Base-by-base conservation (phyloP, 1,139 yeast genomes). In the Blastobotrys aristatus region DNA sequence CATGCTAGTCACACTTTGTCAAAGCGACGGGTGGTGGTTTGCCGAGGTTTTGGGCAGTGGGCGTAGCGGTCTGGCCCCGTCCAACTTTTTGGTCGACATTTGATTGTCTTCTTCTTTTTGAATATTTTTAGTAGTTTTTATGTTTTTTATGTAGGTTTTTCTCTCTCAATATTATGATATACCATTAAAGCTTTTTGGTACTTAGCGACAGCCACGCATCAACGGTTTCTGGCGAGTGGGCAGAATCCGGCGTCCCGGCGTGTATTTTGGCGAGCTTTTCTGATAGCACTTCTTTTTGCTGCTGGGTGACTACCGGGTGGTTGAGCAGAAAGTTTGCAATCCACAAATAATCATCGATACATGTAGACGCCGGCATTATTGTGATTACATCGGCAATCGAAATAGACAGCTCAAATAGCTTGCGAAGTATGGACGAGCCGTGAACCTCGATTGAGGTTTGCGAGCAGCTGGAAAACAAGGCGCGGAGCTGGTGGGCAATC, bases 1-100 rank as follows among this genome's bases (percentile, higher is more conserved):
- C n/a, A 69, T 88, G 64, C 74, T 80, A 52, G 78, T 88, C 13
- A 66, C 85, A 22, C 80, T 79, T 56, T 82, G 76, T 71, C 95
- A 87, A 63, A 90, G 84, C 47, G 96, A 88, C 60, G 88, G 89
- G 31, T 88, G 96, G 96, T 88, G 84, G 82, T 82, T 83, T 57
- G 84, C 87, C 53, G 95, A 88, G 62, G 78, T 84, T 45, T 72
- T 77, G 7, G 77, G 76, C 10, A 56, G 57, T 26, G 50, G 50
- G 18, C 74, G 74, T 24, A 72, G 80, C 8, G 96, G 96, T 0
- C 73, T 87, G 46, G 92, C 89, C 2, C 96, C 96, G 11, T 85
- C 90, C 50, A 87, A 88, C 59, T 87, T 70, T 55, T 53, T 67
- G 53, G 56, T 58, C 36, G 46, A 43, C 22, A 3, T 41, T 41